Evolutionary conservation across 148 eudicot species (phyloP).

Genomic region (Talinum fruticosum): DNA sequence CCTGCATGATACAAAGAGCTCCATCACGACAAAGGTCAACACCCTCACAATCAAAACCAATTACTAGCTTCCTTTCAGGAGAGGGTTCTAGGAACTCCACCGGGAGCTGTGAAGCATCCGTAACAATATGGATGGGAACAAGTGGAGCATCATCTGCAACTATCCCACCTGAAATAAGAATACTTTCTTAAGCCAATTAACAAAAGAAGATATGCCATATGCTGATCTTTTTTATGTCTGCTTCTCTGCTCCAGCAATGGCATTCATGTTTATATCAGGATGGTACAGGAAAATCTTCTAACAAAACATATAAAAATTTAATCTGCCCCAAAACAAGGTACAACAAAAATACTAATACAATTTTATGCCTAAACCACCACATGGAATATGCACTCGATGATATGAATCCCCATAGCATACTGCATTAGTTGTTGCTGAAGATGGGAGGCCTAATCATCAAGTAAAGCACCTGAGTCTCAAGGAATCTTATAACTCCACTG

Average conservation of each 20-base stretch:
- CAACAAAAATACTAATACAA: neutral
- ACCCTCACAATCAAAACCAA: conserved; percentile 97
- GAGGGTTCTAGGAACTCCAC: conserved; percentile 74
- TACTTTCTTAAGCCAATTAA: conserved; percentile 4
- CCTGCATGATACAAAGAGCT: conserved; percentile 95
- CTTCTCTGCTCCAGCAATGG: neutral
- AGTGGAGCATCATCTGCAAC: conserved; percentile 38
- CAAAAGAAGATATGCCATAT: neutral
- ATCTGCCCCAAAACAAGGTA: neutral
- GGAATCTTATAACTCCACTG: neutral
- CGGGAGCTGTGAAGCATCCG: conserved; percentile 80
- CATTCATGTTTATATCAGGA: neutral
- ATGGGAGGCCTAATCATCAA: neutral
- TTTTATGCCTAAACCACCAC: neutral
- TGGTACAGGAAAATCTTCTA: neutral
- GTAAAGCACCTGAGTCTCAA: neutral
- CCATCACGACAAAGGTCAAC: conserved; percentile 91
- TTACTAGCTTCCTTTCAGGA: conserved; percentile 50
- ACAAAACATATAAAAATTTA: neutral
- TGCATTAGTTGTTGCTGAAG: neutral
- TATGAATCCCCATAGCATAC: conserved; percentile 8
- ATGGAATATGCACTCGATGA: neutral
- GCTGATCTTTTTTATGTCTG: neutral
- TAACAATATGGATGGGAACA: conserved; percentile 78
- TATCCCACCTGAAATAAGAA: conserved; percentile 44